A percentile compares a stretch with the other conserved stretches of the same genome.
These are phyloP conservation scores for Cryptococcus sp. DNA, from an alignment of 1,284 basidiomycete genomes.

Conservation along the genomic window DNA sequence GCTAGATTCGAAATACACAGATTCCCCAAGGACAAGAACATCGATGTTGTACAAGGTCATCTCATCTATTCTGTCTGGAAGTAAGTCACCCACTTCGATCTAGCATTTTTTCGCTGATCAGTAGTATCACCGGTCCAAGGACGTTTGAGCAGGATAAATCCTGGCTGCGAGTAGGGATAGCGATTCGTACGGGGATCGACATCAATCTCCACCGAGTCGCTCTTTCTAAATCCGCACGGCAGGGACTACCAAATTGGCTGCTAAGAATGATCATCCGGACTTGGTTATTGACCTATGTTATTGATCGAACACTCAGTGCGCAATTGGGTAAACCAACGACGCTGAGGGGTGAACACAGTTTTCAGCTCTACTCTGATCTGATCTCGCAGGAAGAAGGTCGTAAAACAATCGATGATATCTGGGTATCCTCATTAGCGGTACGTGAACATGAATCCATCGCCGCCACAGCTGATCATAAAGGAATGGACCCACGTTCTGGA, in stretches of 20 bases:
- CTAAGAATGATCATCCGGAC: slow-evolving; percentile 27
- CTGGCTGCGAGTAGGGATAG: slow-evolving; percentile 29
- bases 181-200: slow-evolving; percentile 28
- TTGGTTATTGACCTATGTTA: slow-evolving; percentile 24
- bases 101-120: background rate
- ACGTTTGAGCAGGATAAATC: slow-evolving; percentile 34
- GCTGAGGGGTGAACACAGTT: slow-evolving; percentile 14
- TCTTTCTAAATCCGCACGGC: slow-evolving; percentile 14
- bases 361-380: slow-evolving; percentile 10
- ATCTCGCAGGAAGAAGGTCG: background rate
- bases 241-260: slow-evolving; percentile 22
- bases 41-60: slow-evolving; percentile 34
- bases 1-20: slow-evolving; percentile 31
- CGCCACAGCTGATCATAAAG: slow-evolving; percentile 1
- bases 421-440: slow-evolving; percentile 20
- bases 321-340: slow-evolving; percentile 28
- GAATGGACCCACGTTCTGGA: slow-evolving; percentile 31
- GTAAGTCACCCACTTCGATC: slow-evolving; percentile 5
- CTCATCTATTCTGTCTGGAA: slow-evolving; percentile 34
- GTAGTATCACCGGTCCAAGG: slow-evolving; percentile 23
- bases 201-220: slow-evolving; percentile 36
- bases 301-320: slow-evolving; percentile 22
- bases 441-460: no score
- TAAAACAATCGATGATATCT: slow-evolving; percentile 9
- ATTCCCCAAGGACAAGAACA: slow-evolving; percentile 32